A percentile compares a stretch with the other conserved stretches of the same genome.
phyloP scores from a whole-genome alignment of 2,329 filamentous ascomycete species.

The Aureobasidium subglaciale region DNA sequence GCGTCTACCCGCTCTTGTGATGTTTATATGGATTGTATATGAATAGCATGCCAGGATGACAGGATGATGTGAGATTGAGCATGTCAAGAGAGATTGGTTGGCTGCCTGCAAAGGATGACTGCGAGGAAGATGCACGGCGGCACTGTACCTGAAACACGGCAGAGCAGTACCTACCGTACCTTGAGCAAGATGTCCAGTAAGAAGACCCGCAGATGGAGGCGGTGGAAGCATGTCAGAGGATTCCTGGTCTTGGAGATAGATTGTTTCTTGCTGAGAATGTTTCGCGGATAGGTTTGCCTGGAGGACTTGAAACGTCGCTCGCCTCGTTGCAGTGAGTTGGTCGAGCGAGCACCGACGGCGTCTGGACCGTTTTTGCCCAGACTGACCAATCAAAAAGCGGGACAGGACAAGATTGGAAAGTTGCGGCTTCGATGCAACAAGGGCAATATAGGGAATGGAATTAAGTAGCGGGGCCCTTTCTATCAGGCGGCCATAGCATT shows the following conservation, averaged over 20 bases:
- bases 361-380: background rate
- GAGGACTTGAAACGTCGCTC: background rate
- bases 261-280: background rate
- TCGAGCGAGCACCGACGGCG: background rate
- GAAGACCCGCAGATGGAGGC: background rate
- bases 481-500: background rate
- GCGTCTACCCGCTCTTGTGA: background rate
- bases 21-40: background rate
- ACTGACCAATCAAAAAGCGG: background rate
- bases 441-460: background rate
- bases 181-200: no score
- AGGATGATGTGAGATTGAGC: background rate
- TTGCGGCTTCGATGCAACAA: background rate
- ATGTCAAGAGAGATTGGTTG: background rate
- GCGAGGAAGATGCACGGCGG: background rate
- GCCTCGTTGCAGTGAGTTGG: background rate
- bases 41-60: no score
- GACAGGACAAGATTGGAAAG: background rate
- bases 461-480: background rate
- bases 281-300: background rate
- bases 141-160: slow-evolving; percentile 11
- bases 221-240: background rate
- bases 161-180: background rate
- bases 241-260: background rate
- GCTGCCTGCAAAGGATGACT: slow-evolving; percentile 1